A percentile compares a stretch with the other conserved stretches of the same genome.
Evolutionary conservation across 495 filamentous ascomycete species (phyloP).

Genomic region (Chaetomidium leptoderma): DNA sequence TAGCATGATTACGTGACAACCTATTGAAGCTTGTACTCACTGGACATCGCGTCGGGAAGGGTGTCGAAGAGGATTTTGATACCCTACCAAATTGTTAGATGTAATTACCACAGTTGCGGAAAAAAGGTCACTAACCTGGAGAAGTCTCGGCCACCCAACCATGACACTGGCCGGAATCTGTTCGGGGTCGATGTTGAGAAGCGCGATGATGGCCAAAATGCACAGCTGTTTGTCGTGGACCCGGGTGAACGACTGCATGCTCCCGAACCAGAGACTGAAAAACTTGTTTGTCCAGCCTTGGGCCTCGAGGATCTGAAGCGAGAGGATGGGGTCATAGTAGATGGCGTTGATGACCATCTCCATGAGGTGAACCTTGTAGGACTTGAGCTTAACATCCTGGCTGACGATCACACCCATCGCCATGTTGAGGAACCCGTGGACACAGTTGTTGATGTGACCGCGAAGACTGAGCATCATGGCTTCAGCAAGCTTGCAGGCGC

Average conservation of each 20-base stretch:
- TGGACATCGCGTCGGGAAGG: conserved; percentile 77
- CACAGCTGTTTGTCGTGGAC: conserved; percentile 98
- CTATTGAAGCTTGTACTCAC: conserved; percentile 45
- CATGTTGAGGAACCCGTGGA: conserved; percentile 81
- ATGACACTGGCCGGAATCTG: conserved; percentile 85
- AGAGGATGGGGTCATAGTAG: conserved; percentile 86
- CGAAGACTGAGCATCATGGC: conserved; percentile 93
- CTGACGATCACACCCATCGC: conserved; percentile 76
- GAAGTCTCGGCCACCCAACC: conserved; percentile 91
- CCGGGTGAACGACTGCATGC: conserved; percentile 85
- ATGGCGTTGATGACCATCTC: conserved; percentile 98
- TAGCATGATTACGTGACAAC: not conserved
- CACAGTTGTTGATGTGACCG: conserved; percentile 80
- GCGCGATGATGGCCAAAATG: conserved; percentile 82
- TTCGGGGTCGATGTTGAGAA: conserved; percentile 69
- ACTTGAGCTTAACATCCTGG: conserved; percentile 72
- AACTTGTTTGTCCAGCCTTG: conserved; percentile 99
- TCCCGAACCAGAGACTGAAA: conserved; percentile 96
- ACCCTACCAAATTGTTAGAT: conserved; percentile 43
- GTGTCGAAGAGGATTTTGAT: conserved; percentile 89
- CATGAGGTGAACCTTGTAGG: conserved; percentile 92
- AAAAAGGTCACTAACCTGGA: conserved; percentile 45
- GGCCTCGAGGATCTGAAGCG: conserved; percentile 79
- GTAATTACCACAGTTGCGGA: not conserved
- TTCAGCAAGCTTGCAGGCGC: conserved; percentile 98